Percentiles rank a stretch among this genome's conserved stretches.
phyloP scores from a whole-genome alignment of 2,329 filamentous ascomycete genomes.

The Pestalotiopsis sp. region DNA sequence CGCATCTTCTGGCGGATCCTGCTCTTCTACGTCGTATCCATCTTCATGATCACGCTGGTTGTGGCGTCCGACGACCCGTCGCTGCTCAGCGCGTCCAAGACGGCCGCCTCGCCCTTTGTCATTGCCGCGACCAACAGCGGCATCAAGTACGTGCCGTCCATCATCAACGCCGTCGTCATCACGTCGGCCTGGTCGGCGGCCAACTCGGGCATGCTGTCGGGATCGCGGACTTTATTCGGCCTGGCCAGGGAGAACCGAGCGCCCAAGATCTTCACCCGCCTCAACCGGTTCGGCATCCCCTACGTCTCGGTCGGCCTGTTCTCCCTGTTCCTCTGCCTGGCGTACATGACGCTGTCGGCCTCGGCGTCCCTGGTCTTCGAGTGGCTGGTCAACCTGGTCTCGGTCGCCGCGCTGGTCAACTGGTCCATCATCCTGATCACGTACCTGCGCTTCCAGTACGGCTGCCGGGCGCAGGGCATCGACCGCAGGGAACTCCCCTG shows the following conservation, averaged over 20 bases:
- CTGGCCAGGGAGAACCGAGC: slow-evolving; percentile 52
- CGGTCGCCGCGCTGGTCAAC: slow-evolving; percentile 24
- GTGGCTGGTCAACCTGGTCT: slow-evolving; percentile 30
- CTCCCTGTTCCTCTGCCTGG: slow-evolving; percentile 13
- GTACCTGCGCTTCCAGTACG: slow-evolving; percentile 27
- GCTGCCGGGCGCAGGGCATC: slow-evolving; percentile 27
- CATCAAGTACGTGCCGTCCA: slow-evolving; percentile 38
- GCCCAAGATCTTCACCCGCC: slow-evolving; percentile 46
- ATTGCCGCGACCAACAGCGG: slow-evolving; percentile 48
- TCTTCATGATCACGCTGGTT: slow-evolving; percentile 15
- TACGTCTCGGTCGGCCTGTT: slow-evolving; percentile 25
- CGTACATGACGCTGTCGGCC: slow-evolving; percentile 19
- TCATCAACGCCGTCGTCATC: slow-evolving; percentile 43
- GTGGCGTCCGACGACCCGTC: slow-evolving; percentile 8
- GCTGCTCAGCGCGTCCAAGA: slow-evolving; percentile 33
- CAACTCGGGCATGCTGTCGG: slow-evolving; percentile 49
- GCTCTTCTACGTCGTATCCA: slow-evolving; percentile 18
- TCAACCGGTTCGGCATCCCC: slow-evolving; percentile 48
- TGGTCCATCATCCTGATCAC: slow-evolving; percentile 26
- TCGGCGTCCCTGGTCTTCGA: slow-evolving; percentile 26
- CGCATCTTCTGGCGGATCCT: slow-evolving; percentile 15
- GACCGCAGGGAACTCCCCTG: slow-evolving; percentile 27
- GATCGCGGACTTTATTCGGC: slow-evolving; percentile 48
- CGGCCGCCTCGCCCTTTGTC: slow-evolving; percentile 52
- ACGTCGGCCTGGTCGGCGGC: slow-evolving; percentile 43